Evolutionary conservation across 1,139 yeast species (phyloP).

Genomic region (Pichia sorboxylosa): DNA sequence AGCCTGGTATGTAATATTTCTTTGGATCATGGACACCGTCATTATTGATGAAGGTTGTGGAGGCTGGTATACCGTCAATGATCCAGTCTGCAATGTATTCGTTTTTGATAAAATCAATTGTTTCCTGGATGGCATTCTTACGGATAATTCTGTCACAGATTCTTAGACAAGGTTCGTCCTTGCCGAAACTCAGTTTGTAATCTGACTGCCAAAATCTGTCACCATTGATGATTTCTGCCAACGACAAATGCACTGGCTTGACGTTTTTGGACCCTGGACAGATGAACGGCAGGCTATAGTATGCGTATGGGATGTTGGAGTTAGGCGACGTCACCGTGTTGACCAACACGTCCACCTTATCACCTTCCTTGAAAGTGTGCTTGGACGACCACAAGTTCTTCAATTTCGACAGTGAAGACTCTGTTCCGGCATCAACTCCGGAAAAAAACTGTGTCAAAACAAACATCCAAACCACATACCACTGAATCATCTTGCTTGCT

Average conservation of each 20-base stretch:
- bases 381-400: constrained; percentile 21
- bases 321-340: constrained; percentile 71
- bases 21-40: constrained; percentile 33
- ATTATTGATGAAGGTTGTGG: constrained; percentile 68
- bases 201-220: constrained; percentile 72
- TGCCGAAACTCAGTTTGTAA: constrained; percentile 47
- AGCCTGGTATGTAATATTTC: constrained; percentile 78
- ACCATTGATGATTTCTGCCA: constrained; percentile 72
- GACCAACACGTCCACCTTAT: constrained; percentile 56
- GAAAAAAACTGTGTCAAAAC: too few species aligned
- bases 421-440: too few species aligned
- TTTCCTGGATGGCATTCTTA: constrained; percentile 39
- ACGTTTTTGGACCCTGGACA: constrained; percentile 54
- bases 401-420: constrained; percentile 1
- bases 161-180: constrained; percentile 52
- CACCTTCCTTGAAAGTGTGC: constrained; percentile 32
- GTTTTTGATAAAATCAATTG: constrained; percentile 49
- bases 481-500: too few species aligned
- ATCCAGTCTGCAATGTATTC: constrained; percentile 80
- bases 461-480: too few species aligned
- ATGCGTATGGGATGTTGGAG: constrained; percentile 69
- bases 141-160: constrained; percentile 54
- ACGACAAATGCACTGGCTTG: constrained; percentile 52
- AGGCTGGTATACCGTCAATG: constrained; percentile 78
- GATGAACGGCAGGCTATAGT: constrained; percentile 67